These are phyloP conservation scores for Plasmodium sp. DNA, from an alignment of 169 alveolate genomes.

Conservation along the genomic window DNA sequence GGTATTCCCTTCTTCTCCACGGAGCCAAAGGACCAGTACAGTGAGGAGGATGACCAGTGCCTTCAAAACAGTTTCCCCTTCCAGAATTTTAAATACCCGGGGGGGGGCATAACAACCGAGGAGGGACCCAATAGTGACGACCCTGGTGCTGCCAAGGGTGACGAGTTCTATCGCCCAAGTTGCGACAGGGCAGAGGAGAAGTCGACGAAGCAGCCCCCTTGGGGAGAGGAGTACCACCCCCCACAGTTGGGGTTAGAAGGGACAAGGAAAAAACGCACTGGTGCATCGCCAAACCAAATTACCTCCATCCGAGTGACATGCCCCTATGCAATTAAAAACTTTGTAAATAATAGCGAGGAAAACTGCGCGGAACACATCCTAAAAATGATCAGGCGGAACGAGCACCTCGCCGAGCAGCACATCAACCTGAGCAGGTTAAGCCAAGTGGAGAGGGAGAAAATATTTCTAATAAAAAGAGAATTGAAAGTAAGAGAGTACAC, in stretches of 20 bases:
- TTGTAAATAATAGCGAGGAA: conserved; percentile 26
- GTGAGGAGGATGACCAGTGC: background rate
- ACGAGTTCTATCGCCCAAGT: background rate
- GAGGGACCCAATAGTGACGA: background rate
- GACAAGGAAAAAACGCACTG: background rate
- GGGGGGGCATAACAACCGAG: background rate
- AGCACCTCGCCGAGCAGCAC: conserved; percentile 35
- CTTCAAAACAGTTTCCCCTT: background rate
- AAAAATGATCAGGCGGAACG: conserved; percentile 17
- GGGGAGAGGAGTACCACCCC: background rate
- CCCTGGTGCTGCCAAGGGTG: background rate
- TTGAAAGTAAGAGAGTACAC: conserved; percentile 59
- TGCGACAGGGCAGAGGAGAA: background rate
- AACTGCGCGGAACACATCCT: conserved; percentile 15
- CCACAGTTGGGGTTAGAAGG: background rate
- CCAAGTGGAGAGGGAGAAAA: conserved; percentile 42
- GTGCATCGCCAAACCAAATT: background rate
- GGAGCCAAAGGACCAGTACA: background rate
- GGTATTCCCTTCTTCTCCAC: background rate
- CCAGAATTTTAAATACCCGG: background rate
- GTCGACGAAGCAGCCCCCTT: background rate
- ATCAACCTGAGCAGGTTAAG: conserved; percentile 41
- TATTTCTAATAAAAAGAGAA: conserved; percentile 42
- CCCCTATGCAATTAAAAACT: conserved; percentile 40
- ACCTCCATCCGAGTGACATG: background rate